Percentiles rank a stretch among this genome's conserved stretches.
Conservation (phyloP, 2,329 filamentous ascomycete species). For the Hypoxylon sp. region DNA sequence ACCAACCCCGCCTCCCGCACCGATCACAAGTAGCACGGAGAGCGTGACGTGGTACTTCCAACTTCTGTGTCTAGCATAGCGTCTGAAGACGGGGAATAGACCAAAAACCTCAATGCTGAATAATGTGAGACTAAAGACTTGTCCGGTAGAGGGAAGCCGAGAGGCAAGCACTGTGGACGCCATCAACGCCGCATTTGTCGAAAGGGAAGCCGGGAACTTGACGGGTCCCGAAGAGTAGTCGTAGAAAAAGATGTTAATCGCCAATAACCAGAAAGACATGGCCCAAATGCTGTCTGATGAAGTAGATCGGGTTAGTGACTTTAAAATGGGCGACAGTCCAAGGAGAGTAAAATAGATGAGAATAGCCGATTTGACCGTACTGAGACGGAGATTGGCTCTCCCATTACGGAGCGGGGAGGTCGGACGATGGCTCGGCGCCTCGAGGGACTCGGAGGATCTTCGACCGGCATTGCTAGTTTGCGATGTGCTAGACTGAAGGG, state of each 20-base stretch:
- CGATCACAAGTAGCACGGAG: slow-evolving; percentile 81
- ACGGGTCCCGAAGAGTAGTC: slow-evolving; percentile 83
- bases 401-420: slow-evolving; percentile 56
- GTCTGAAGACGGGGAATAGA: slow-evolving; percentile 96
- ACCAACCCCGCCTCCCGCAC: slow-evolving; percentile 84
- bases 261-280: slow-evolving; percentile 91
- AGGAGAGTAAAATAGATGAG: slow-evolving; percentile 94
- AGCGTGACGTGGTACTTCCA: slow-evolving; percentile 85
- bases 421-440: slow-evolving; percentile 55
- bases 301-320: slow-evolving; percentile 94
- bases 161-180: slow-evolving; percentile 94
- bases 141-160: slow-evolving; percentile 87
- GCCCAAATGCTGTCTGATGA: slow-evolving; percentile 98
- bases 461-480: slow-evolving; percentile 52
- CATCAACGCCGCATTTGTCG: slow-evolving; percentile 97
- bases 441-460: slow-evolving; percentile 53
- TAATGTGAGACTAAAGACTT: slow-evolving; percentile 94
- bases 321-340: slow-evolving; percentile 93
- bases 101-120: slow-evolving; percentile 99
- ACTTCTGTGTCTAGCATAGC: slow-evolving; percentile 85
- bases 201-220: slow-evolving; percentile 81
- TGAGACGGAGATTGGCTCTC: slow-evolving; percentile 70
- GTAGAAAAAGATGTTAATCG: slow-evolving; percentile 98
- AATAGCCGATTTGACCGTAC: slow-evolving; percentile 91
- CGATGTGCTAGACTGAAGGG: slow-evolving; percentile 64